phyloP scores from a whole-genome alignment of 2,329 filamentous ascomycete genomes.

The Xylaria digitata region DNA sequence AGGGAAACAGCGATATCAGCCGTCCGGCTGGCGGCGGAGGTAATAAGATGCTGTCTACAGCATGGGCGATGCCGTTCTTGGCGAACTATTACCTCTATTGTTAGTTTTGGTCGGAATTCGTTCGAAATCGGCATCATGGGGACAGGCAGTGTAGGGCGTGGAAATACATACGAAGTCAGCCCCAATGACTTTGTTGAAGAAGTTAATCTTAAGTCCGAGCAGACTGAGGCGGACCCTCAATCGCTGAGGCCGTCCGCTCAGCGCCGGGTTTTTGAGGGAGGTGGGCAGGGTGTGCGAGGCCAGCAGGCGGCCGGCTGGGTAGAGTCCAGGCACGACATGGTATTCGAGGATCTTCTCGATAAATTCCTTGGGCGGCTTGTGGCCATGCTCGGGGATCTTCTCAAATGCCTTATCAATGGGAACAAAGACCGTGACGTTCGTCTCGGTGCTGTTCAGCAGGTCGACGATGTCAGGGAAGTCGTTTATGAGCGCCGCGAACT shows the following conservation, averaged over 20 bases:
- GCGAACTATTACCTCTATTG: slow-evolving; percentile 61
- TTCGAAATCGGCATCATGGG: neutral
- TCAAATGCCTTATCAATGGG: slow-evolving; percentile 83
- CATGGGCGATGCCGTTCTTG: slow-evolving; percentile 85
- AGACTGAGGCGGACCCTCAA: slow-evolving; percentile 74
- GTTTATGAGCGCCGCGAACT: slow-evolving; percentile 79
- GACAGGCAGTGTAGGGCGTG: neutral
- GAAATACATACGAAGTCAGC: slow-evolving; percentile 72
- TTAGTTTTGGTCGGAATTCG: slow-evolving; percentile 14
- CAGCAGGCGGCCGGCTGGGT: slow-evolving; percentile 74
- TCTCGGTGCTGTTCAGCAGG: slow-evolving; percentile 77
- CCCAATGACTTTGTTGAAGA: slow-evolving; percentile 76
- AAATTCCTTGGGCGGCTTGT: slow-evolving; percentile 75
- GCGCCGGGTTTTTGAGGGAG: slow-evolving; percentile 64
- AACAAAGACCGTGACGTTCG: slow-evolving; percentile 84
- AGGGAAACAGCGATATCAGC: slow-evolving; percentile 72
- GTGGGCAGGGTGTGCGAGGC: slow-evolving; percentile 80
- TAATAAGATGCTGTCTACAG: slow-evolving; percentile 77
- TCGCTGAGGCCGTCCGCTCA: slow-evolving; percentile 77
- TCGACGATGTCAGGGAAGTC: slow-evolving; percentile 78
- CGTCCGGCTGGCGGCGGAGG: slow-evolving; percentile 73
- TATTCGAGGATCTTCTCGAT: slow-evolving; percentile 78
- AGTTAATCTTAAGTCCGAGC: slow-evolving; percentile 77
- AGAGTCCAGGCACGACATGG: slow-evolving; percentile 76
- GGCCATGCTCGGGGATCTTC: slow-evolving; percentile 60